Conservation (phyloP, 2,329 filamentous ascomycete genomes). For the Ceratocystis lukuohia region DNA sequence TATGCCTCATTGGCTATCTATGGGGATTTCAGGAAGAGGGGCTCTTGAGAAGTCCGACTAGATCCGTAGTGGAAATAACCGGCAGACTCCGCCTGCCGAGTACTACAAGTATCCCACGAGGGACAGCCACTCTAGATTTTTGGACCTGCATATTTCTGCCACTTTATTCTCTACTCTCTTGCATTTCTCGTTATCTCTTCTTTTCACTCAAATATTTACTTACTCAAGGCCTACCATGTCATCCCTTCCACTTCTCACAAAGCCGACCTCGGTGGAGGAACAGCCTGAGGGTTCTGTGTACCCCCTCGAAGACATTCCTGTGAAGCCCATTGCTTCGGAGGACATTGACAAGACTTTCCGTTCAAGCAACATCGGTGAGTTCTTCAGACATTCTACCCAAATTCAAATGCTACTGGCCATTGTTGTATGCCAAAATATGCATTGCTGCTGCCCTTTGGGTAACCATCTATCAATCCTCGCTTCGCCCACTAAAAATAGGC, state of each 20-base stretch:
- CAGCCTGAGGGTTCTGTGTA: conserved; percentile 31
- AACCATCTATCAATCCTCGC: not conserved
- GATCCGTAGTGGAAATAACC: conserved; percentile 5
- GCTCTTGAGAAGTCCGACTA: not conserved
- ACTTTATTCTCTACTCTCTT: not conserved
- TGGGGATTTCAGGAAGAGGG: not conserved
- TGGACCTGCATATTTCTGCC: no score
- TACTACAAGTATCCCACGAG: not conserved
- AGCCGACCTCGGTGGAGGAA: conserved; percentile 16
- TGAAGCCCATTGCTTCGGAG: conserved; percentile 35
- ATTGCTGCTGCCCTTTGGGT: not conserved
- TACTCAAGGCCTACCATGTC: not conserved
- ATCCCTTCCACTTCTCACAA: conserved; percentile 13
- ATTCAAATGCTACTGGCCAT: not conserved
- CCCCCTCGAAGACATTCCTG: conserved; percentile 41
- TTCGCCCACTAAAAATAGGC: not conserved
- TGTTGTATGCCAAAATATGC: not conserved
- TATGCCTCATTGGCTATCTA: not conserved
- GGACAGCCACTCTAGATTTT: not conserved
- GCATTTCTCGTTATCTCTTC: not conserved
- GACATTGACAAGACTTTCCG: conserved; percentile 50
- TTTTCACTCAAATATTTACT: not conserved
- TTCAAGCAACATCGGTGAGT: conserved; percentile 45
- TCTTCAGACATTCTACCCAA: not conserved
- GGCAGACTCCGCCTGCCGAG: not conserved